phyloP scores from a whole-genome alignment of 129 eudicot species.

The Glebionis coronaria region DNA sequence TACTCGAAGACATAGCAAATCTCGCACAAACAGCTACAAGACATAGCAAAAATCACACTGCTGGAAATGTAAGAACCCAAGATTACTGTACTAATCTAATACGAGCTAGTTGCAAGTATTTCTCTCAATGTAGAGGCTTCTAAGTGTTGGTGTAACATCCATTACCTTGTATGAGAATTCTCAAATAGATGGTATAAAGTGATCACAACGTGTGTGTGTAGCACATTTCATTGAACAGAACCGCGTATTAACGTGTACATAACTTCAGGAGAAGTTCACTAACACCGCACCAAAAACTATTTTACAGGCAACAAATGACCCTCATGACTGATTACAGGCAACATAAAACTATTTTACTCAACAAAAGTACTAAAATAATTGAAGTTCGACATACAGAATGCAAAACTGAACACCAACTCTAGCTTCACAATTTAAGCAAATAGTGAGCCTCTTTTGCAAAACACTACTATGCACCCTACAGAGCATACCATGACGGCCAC shows the following conservation, averaged over 20 bases:
- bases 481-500: conserved; percentile 8
- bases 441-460: conserved; percentile 12
- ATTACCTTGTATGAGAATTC: conserved; percentile 3
- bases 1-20: too few relatives aligned
- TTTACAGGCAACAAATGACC: conserved; percentile 21
- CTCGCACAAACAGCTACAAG: not conserved
- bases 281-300: too few relatives aligned
- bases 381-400: conserved; percentile 8
- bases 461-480: conserved; percentile 11
- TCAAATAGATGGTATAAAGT: conserved; percentile 13
- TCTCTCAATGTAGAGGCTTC: not conserved
- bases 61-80: conserved; percentile 18
- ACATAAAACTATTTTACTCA: not conserved
- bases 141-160: not conserved
- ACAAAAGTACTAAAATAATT: not conserved
- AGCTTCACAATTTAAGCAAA: conserved; percentile 15
- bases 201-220: not conserved
- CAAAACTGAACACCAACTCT: not conserved
- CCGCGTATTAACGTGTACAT: conserved; percentile 14
- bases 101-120: not conserved
- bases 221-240: not conserved
- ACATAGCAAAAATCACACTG: conserved; percentile 8
- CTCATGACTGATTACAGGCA: conserved; percentile 2
- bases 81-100: not conserved
- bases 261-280: not conserved